A percentile compares a stretch with the other conserved stretches of the same genome.
phyloP scores from a whole-genome alignment of 306 rosid genomes.

The Carpinus viminea region DNA sequence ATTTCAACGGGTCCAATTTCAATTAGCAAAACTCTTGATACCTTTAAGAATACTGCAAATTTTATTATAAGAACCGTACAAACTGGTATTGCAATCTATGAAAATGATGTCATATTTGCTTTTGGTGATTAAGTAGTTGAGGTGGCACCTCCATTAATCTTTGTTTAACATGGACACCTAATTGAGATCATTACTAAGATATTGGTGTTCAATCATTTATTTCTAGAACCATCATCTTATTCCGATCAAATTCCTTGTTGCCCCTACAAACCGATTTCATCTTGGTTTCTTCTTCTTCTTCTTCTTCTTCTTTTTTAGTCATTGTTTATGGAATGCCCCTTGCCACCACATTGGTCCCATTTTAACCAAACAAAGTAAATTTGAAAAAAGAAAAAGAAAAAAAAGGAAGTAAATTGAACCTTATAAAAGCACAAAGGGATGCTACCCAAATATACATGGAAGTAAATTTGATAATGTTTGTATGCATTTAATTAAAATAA shows the following conservation, averaged over 20 bases:
- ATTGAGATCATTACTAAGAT: background rate
- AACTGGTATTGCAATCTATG: background rate
- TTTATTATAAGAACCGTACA: no score
- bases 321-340: background rate
- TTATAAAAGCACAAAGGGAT: no score
- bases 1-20: no score
- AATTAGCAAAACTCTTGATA: no score
- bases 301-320: background rate
- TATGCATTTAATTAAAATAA: background rate
- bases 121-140: no score
- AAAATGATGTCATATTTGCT: no score
- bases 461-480: no score
- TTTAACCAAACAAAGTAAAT: no score
- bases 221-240: background rate
- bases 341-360: background rate
- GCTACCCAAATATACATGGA: no score
- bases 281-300: background rate
- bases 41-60: no score
- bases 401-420: no score
- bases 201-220: background rate
- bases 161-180: background rate
- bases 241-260: background rate
- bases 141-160: background rate
- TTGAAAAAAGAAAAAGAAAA: no score
- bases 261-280: background rate